Conservation (phyloP, 306 rosid genomes). For the Crotalaria pallida region DNA sequence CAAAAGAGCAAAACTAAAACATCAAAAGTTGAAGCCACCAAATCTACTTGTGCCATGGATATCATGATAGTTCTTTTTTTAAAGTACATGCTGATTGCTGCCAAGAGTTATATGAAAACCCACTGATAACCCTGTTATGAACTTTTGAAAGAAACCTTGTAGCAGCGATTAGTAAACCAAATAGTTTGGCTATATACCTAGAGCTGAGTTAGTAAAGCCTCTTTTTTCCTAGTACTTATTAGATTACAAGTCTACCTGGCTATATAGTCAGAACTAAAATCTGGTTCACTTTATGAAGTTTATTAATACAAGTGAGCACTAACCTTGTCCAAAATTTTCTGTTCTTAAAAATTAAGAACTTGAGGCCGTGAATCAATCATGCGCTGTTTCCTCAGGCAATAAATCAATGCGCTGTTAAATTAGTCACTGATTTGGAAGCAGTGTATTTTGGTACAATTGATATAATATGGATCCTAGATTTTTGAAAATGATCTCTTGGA, state of each 20-base stretch:
- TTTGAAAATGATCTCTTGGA: background rate
- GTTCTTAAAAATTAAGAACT: background rate
- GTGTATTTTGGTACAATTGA: background rate
- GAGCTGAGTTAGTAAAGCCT: background rate
- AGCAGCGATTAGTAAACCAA: background rate
- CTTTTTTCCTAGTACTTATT: background rate
- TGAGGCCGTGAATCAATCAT: background rate
- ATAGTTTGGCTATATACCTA: background rate
- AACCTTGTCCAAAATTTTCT: background rate
- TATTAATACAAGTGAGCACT: background rate
- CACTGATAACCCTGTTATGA: background rate
- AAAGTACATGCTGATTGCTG: background rate
- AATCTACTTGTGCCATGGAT: background rate
- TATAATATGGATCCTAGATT: background rate
- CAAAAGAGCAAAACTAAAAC: background rate
- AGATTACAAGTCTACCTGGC: background rate
- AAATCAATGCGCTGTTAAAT: background rate
- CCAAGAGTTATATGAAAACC: background rate
- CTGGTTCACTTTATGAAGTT: background rate
- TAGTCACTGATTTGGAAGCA: constrained; percentile 1
- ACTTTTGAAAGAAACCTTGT: background rate
- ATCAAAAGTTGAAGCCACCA: background rate
- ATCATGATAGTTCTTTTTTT: background rate
- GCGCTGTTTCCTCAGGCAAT: background rate
- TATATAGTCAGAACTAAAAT: background rate